phyloP scores from a whole-genome alignment of 2,329 filamentous ascomycete species.

The Botrytis squamosa region DNA sequence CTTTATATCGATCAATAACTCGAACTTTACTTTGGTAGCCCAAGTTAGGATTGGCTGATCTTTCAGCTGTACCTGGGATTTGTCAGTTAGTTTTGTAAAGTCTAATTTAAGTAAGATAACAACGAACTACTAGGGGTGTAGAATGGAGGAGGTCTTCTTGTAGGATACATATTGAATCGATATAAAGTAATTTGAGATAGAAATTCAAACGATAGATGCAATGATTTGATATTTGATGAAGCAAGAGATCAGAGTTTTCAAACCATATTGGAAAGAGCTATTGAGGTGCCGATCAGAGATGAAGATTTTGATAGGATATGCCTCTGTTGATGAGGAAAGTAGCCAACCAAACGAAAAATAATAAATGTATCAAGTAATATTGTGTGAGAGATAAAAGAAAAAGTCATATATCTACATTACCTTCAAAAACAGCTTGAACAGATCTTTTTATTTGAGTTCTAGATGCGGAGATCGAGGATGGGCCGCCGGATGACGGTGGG shows the following conservation, averaged over 20 bases:
- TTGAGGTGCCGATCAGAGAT: background rate
- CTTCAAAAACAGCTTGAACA: constrained; percentile 61
- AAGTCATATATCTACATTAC: constrained; percentile 40
- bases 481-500: constrained; percentile 38
- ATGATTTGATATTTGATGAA: constrained; percentile 27
- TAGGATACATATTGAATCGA: constrained; percentile 34
- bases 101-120: constrained; percentile 40
- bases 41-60: constrained; percentile 45
- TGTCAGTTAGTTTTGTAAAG: constrained; percentile 21
- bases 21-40: constrained; percentile 75
- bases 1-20: constrained; percentile 90
- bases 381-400: constrained; percentile 18
- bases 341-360: constrained; percentile 7
- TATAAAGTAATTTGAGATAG: constrained; percentile 19
- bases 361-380: constrained; percentile 15
- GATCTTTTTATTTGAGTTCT: constrained; percentile 56
- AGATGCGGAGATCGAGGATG: constrained; percentile 36
- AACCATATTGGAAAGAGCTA: constrained; percentile 7
- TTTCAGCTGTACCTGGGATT: constrained; percentile 52
- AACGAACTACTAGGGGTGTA: constrained; percentile 38
- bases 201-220: constrained; percentile 13
- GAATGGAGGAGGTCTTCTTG: constrained; percentile 29
- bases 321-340: background rate
- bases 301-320: background rate
- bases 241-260: constrained; percentile 16